Evolutionary conservation across 2,329 filamentous ascomycete genomes (phyloP), one percentile per base, ranked within the genome.

Genomic region (Diaporthe sp.): DNA sequence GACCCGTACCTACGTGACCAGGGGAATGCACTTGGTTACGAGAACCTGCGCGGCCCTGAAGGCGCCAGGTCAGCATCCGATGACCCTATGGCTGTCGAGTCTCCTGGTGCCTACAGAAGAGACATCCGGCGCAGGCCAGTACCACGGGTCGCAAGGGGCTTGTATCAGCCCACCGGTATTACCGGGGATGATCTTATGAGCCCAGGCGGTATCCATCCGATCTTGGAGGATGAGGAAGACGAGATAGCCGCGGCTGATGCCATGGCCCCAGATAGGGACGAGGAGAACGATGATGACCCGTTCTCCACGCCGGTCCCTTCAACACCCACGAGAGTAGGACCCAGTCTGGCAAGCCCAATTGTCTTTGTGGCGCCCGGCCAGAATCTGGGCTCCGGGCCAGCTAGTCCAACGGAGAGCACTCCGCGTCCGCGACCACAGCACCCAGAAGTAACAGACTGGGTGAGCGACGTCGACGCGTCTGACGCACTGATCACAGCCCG

Each of bases 151-250:
- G 83, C 83, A 0, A 81, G 82, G 67, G 85, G 85, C 0, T 78
- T 85, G 40, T 84, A 85, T 71, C 81, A 83, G 70, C 82, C 83
- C 1, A 78, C 82, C 4, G 80, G 81, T 0, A 77, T 78, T 67
- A 81, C 83, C 54, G 71, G 64, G 50, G 73, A 35, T 42, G 72
- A 73, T 40, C 6, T 25, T 4, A 35, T 40, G 38, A 25, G 76
- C 72, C 80, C 85, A 0, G 86, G 85, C 5, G 83, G 81, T 3
- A 91, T 91, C 76, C 88, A 90, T 76, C 89, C 89, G 0, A 91
- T 91, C 75, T 86, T 89, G 77, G 89, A 91, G 76, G 89, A 88
- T 12, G 89, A 90, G 52, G 89, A 91, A 77, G 89, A 90, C 42
- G 87, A 86, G 77, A 77, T 55, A 75, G 81, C 71, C 69, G 76